phyloP scores from a whole-genome alignment of 352 stramenopile genomes.

The Phytophthora colocasiae region DNA sequence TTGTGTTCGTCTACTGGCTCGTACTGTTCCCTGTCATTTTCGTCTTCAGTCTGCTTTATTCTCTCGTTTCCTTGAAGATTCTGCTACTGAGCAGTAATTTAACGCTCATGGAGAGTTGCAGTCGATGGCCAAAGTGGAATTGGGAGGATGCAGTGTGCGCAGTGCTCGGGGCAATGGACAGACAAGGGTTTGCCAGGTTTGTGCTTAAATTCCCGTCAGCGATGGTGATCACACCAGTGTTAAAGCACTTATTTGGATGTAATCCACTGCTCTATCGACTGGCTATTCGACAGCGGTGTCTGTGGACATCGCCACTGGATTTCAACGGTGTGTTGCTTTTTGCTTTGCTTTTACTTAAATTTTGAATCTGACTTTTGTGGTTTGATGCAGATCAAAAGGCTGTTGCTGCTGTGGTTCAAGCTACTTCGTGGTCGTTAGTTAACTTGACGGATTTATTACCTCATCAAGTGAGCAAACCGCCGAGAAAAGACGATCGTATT shows the following conservation, averaged over 20 bases:
- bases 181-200: conserved; percentile 49
- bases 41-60: conserved; percentile 35
- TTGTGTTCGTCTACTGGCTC: conserved; percentile 36
- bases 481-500: conserved; percentile 39
- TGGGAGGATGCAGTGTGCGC: conserved; percentile 42
- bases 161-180: conserved; percentile 42
- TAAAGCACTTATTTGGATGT: conserved; percentile 54
- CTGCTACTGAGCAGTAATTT: conserved; percentile 35
- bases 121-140: conserved; percentile 41
- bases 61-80: conserved; percentile 38
- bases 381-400: conserved; percentile 40
- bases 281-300: conserved; percentile 39
- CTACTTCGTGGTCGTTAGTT: conserved; percentile 37
- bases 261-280: conserved; percentile 54
- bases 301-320: conserved; percentile 48
- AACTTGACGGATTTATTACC: conserved; percentile 33
- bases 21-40: conserved; percentile 33
- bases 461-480: conserved; percentile 34
- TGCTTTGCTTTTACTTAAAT: no score
- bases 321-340: no score
- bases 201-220: conserved; percentile 42
- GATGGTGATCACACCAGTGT: conserved; percentile 40
- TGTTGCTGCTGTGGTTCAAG: conserved; percentile 38
- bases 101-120: conserved; percentile 38
- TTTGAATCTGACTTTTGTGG: conserved; percentile 2